Base-by-base conservation (phyloP, 805 yeast genomes). In the Lachancea dasiensis region DNA sequence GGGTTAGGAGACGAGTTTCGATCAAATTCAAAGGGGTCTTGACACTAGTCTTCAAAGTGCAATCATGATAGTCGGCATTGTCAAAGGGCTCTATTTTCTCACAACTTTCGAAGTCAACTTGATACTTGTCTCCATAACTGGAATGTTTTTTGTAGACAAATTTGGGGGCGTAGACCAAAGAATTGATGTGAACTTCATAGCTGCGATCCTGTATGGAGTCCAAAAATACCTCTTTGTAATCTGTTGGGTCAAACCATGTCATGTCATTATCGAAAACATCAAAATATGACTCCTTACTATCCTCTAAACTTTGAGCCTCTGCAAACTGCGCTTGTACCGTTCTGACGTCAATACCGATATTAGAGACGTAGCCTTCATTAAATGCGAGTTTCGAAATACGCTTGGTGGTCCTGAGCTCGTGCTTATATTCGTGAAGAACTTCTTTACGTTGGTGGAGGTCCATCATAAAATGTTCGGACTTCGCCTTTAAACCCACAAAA, bases 121-220 rank as follows among this genome's bases (percentile, higher is more conserved):
- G 70, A 38, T 52, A 61, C 37, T 52, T 60, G 27, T 66, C 65
- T 2, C 67, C 70, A 43, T 72, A 68, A 36, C 68, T 69, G 2
- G 86, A 77, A 45, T 81, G 77, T 34, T 90, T 69, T 44, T 73
- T 63, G 55, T 85, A 89, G 3, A 80, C 67, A 53, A 87, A 80
- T 30, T 75, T 64, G 4, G 90, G 84, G 0, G 94, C 68, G 56
- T 64, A 77, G 48, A 85, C 50, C 44, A 87, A 60, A 2, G 95
- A 90, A 29, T 64, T 52, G 2, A 81, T 72, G 10, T 60, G 64
- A 32, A 86, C 66, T 9, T 49, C 29, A 41, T 79, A 65, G 3
- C 59, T 50, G 34, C 58, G 56, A 1, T 58, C 54, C 7, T 55
- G 51, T 6, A 71, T 43, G 3, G 69, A 50, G 0, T 74, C 64